These are phyloP conservation scores for Atalantia buxifolia DNA, from an alignment of 345 rosid species.

Conservation along the genomic window DNA sequence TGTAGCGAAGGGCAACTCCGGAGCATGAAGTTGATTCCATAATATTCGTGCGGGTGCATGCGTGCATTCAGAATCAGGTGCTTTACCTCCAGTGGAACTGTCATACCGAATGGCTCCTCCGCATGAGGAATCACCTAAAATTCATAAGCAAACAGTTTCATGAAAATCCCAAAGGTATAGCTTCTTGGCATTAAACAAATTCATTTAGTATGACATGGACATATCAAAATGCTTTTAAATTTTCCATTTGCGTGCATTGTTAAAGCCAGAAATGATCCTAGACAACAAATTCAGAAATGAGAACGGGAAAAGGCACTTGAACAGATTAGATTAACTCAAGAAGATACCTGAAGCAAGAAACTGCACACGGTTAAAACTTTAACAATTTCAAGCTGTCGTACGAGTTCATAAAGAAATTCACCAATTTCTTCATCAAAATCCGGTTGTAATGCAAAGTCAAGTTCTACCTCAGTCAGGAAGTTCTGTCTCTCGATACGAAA, in stretches of 20 bases:
- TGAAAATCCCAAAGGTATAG: not conserved
- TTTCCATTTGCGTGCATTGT: no score
- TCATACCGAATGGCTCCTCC: conserved; percentile 12
- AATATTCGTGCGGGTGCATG: conserved; percentile 26
- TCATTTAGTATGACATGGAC: no score
- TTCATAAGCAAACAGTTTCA: not conserved
- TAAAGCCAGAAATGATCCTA: no score
- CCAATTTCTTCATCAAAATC: conserved; percentile 22
- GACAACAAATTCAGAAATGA: no score
- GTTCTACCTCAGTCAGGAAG: conserved; percentile 22
- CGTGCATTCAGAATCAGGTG: conserved; percentile 35
- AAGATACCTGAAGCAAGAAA: conserved; percentile 33
- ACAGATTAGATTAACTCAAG: not conserved
- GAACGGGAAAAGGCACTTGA: not conserved
- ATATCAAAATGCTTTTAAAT: no score
- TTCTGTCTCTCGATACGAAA: conserved; percentile 12
- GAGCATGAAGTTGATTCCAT: conserved; percentile 39
- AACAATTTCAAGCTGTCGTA: conserved; percentile 17
- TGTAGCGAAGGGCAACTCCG: conserved; percentile 29
- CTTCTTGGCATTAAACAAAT: not conserved
- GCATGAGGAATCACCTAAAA: conserved; percentile 28
- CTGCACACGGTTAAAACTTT: conserved; percentile 22
- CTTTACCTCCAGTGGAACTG: conserved; percentile 13
- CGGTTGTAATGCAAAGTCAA: conserved; percentile 31
- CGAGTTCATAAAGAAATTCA: conserved; percentile 11